Percentiles rank a stretch among this genome's conserved stretches.
Conservation (phyloP, 495 filamentous ascomycete genomes). For the Parathielavia appendiculata region DNA sequence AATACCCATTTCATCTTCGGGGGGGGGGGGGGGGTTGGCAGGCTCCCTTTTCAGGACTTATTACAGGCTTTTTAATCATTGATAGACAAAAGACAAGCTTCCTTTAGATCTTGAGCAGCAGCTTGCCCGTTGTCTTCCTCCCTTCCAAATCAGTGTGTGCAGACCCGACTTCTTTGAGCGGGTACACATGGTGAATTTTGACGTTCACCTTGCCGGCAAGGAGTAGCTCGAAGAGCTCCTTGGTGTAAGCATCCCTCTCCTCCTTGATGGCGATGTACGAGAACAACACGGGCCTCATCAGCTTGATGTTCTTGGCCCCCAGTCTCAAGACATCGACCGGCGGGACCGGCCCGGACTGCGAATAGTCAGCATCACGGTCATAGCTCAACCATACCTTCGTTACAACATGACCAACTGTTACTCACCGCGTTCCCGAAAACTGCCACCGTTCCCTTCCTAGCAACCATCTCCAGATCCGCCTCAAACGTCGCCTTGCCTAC, state of each 20-base stretch:
- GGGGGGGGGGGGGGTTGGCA: background rate
- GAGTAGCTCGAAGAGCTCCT: conserved; percentile 71
- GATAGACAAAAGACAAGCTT: background rate
- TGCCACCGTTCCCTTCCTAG: conserved; percentile 76
- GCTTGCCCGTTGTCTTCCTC: conserved; percentile 78
- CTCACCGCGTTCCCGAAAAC: conserved; percentile 81
- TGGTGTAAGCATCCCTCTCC: conserved; percentile 66
- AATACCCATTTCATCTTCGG: background rate
- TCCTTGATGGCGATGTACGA: conserved; percentile 70
- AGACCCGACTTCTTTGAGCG: conserved; percentile 65
- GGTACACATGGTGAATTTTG: conserved; percentile 74
- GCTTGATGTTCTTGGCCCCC: conserved; percentile 72
- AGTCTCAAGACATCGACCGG: conserved; percentile 65
- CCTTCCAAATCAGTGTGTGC: conserved; percentile 82
- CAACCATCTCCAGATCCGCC: conserved; percentile 67
- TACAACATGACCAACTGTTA: background rate
- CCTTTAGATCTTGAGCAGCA: conserved; percentile 45
- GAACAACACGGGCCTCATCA: conserved; percentile 70
- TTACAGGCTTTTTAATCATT: conserved; percentile 13
- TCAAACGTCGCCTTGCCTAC: conserved; percentile 90
- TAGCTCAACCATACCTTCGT: background rate
- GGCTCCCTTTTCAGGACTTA: background rate
- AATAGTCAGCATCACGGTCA: conserved; percentile 3
- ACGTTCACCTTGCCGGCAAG: conserved; percentile 62
- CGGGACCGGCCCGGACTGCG: conserved; percentile 62